phyloP scores from a whole-genome alignment of 2,329 filamentous ascomycete genomes.

The Byssoonygena ceratinophila region DNA sequence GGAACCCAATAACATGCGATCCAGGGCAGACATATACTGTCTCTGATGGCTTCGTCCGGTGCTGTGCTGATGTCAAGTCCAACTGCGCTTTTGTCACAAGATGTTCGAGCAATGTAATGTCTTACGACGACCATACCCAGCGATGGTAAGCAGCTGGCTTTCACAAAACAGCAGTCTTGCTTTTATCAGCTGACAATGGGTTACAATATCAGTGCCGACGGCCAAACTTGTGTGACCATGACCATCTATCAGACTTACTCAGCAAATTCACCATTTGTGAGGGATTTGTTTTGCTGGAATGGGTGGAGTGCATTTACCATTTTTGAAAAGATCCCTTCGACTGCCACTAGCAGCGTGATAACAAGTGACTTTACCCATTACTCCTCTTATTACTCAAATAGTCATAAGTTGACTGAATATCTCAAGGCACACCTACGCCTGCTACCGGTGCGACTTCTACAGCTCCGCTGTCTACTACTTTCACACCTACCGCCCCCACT shows the following conservation, averaged over 20 bases:
- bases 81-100: conserved; percentile 4
- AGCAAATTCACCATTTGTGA: not conserved
- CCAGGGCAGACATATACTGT: conserved; percentile 3
- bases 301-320: conserved; percentile 8
- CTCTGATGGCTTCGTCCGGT: conserved; percentile 8
- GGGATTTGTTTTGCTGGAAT: conserved; percentile 7
- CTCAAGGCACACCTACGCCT: not conserved
- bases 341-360: not conserved
- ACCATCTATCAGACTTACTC: conserved; percentile 3
- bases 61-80: not conserved
- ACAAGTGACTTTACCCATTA: not conserved
- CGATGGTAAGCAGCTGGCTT: not conserved
- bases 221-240: conserved; percentile 8
- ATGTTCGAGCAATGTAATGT: conserved; percentile 7
- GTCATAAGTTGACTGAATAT: not conserved
- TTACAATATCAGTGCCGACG: not conserved
- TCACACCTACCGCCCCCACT: not conserved
- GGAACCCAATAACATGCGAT: conserved; percentile 8
- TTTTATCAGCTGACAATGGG: not conserved
- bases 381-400: not conserved
- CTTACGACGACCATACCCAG: not conserved
- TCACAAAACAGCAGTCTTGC: not conserved
- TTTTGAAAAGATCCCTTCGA: not conserved
- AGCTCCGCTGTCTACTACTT: not conserved
- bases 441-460: not conserved